Evolutionary conservation across 2,329 filamentous ascomycete genomes (phyloP), one percentile per base, ranked within the genome.

Genomic region (Achaetomium macrosporum): DNA sequence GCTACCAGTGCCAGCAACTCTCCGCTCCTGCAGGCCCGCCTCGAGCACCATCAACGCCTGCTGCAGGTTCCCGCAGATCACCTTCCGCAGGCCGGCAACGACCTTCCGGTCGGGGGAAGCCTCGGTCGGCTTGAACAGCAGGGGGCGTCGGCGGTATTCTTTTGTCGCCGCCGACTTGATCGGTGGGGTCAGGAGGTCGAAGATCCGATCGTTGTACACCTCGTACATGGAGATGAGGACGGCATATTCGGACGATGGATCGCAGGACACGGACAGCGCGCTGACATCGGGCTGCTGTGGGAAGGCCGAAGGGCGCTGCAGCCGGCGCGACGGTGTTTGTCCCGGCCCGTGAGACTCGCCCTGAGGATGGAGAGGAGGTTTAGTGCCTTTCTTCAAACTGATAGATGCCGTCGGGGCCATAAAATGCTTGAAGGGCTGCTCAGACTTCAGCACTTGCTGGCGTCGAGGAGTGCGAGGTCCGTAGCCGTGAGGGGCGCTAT

Each of bases 141-240:
- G 73, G 0, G 89, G 84, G 29, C 91, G 82, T n/a, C 93, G 83
- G 47, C 84, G 78, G 58, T 78, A 76, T 54, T 89, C 85, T 62
- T 88, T 90, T 2, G 82, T 85, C 5, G 77, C 76, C 35, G 78
- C 78, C 0, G 76, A 76, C 57, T 79, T 79, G 19, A 76, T 70
- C 2, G 81, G 78, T 0, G 82, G 80, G 0, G 86, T 87, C 1
- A 99, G 76, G 0, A 99, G 82, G 64, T 99, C 93, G 67, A 95
- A 97, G 60, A 99, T 97, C 35, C 91, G 85, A 71, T 99, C 92
- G 65, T 99, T 99, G 74, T 99, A 96, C 1, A 99, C 92, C 69
- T 99, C 93, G 69, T 97, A 97, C 91, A 99, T 99, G 50, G 90
- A 96, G 19, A 99, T 78, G 11, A 99, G 75, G 50, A 99, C 83